Evolutionary conservation across 2,329 filamentous ascomycete species (phyloP).

Genomic region (Magnaporthales sp.): DNA sequence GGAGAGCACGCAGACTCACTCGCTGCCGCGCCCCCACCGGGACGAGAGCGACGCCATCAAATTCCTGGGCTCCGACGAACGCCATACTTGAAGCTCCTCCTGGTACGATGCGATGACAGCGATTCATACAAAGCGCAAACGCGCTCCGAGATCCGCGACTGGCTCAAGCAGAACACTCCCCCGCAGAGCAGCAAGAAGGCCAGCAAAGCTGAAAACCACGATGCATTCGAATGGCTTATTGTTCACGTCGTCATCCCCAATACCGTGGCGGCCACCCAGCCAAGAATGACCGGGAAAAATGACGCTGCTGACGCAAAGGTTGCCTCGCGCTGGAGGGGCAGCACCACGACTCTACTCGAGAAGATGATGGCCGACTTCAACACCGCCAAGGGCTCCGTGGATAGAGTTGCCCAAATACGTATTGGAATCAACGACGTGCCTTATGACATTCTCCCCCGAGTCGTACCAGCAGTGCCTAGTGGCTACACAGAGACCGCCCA

Average conservation of each 20-base stretch:
- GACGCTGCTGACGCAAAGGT: slow-evolving; percentile 45
- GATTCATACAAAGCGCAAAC: slow-evolving; percentile 82
- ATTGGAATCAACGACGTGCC: slow-evolving; percentile 63
- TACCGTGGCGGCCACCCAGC: slow-evolving; percentile 70
- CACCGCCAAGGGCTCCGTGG: slow-evolving; percentile 61
- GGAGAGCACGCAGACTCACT: slow-evolving; percentile 26
- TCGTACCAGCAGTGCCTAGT: slow-evolving; percentile 53
- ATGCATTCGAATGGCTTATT: slow-evolving; percentile 93
- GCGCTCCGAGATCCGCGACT: slow-evolving; percentile 74
- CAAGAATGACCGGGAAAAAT: slow-evolving; percentile 44
- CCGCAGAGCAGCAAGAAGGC: slow-evolving; percentile 46
- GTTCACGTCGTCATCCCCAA: slow-evolving; percentile 88
- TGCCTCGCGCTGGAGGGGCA: slow-evolving; percentile 32
- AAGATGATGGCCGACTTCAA: slow-evolving; percentile 90
- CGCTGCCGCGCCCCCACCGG: slow-evolving; percentile 20
- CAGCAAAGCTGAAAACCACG: slow-evolving; percentile 80
- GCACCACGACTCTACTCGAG: slow-evolving; percentile 64
- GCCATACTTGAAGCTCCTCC: slow-evolving; percentile 83
- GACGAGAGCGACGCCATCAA: slow-evolving; percentile 70
- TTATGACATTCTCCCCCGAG: slow-evolving; percentile 53
- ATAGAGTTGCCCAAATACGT: slow-evolving; percentile 79
- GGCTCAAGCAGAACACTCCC: slow-evolving; percentile 72
- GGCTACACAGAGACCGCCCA: slow-evolving; percentile 63
- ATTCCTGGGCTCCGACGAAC: slow-evolving; percentile 90
- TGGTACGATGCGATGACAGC: slow-evolving; percentile 91